Conservation (phyloP, 1,139 yeast species). For the Yamadazyma oceani region DNA sequence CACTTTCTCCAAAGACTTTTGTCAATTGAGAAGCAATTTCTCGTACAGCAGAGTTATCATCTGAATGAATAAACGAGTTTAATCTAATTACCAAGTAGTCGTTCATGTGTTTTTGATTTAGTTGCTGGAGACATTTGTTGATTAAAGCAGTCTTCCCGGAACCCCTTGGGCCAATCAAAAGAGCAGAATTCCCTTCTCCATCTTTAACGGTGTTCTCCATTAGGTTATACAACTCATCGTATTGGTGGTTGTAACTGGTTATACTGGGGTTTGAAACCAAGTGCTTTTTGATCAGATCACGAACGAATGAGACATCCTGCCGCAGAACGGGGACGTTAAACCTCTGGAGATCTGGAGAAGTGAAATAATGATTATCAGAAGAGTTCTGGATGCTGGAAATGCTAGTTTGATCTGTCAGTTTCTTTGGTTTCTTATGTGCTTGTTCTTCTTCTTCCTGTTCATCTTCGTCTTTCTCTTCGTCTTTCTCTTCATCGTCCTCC, state of each 20-base stretch:
- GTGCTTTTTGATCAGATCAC: slow-evolving; percentile 1
- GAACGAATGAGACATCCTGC: not conserved
- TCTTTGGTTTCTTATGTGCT: too few relatives aligned
- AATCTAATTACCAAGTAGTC: slow-evolving; percentile 63
- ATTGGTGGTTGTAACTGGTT: slow-evolving; percentile 5
- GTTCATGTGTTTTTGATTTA: slow-evolving; percentile 37
- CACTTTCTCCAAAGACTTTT: slow-evolving; percentile 27
- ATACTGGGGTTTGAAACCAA: slow-evolving; percentile 1
- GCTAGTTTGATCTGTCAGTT: too few relatives aligned
- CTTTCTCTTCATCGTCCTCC: slow-evolving; percentile 1
- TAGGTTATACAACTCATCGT: slow-evolving; percentile 11
- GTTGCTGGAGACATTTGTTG: slow-evolving; percentile 52
- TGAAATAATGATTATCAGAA: not conserved
- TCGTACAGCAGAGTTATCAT: slow-evolving; percentile 76
- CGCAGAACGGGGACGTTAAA: not conserved
- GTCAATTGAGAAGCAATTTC: slow-evolving; percentile 87
- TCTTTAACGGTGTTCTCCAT: slow-evolving; percentile 65
- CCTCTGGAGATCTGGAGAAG: not conserved
- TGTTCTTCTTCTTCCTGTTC: too few relatives aligned
- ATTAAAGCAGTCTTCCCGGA: slow-evolving; percentile 73
- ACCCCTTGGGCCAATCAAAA: slow-evolving; percentile 78
- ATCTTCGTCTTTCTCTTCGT: not conserved
- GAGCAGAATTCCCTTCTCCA: slow-evolving; percentile 78
- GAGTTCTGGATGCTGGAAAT: not conserved
- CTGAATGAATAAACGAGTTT: slow-evolving; percentile 71